Evolutionary conservation across 495 filamentous ascomycete genomes (phyloP).

Genomic region (Penicillium verhagenii): DNA sequence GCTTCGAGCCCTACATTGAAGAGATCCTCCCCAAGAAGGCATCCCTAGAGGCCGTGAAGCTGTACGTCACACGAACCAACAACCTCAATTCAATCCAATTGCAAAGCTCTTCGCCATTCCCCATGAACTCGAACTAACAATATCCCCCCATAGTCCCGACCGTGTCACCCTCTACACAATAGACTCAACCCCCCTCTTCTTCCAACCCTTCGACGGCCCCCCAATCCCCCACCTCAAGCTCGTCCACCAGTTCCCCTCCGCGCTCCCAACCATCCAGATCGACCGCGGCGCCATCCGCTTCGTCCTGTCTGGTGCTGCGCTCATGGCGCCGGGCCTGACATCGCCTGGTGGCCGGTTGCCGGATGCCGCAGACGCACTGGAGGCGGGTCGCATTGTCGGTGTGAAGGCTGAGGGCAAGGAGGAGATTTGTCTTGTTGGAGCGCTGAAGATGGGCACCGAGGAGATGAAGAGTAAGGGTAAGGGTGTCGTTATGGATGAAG

Average conservation of each 20-base stretch:
- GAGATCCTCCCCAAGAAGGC: conserved; percentile 94
- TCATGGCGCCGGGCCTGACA: conserved; percentile 94
- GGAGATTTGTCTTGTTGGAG: conserved; percentile 83
- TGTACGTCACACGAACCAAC: conserved; percentile 47
- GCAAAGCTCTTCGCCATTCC: background rate
- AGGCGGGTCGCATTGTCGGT: conserved; percentile 78
- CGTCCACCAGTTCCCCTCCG: conserved; percentile 60
- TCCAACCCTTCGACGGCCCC: conserved; percentile 79
- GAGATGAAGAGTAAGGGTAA: conserved; percentile 92
- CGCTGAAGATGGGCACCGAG: conserved; percentile 82
- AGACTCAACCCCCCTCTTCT: conserved; percentile 76
- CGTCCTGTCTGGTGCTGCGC: conserved; percentile 84
- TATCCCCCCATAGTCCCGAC: conserved; percentile 61
- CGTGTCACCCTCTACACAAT: conserved; percentile 83
- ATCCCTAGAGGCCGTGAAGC: conserved; percentile 87
- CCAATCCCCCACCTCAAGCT: conserved; percentile 77
- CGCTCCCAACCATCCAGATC: conserved; percentile 57
- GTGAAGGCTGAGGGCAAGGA: conserved; percentile 92
- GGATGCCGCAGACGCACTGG: conserved; percentile 52
- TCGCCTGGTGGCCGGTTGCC: conserved; percentile 76
- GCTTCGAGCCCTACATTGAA: conserved; percentile 85
- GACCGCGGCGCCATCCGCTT: conserved; percentile 97
- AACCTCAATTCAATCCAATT: background rate
- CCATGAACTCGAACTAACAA: background rate
- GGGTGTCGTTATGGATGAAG: conserved; percentile 86